Evolutionary conservation across 192 early-diverging fungal species (phyloP).

Genomic region (Jimgerdemannia flammicorona): DNA sequence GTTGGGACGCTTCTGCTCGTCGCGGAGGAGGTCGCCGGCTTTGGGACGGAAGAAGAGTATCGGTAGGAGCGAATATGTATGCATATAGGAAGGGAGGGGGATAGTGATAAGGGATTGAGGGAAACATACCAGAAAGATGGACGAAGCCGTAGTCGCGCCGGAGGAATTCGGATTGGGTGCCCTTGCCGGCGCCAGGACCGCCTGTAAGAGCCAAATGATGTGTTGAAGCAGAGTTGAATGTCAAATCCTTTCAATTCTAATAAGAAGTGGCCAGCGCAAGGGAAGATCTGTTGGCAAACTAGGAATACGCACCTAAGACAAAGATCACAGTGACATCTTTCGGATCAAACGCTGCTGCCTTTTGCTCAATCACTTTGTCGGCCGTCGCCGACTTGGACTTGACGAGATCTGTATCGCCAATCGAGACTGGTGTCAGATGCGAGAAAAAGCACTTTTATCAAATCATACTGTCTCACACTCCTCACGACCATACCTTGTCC

Average conservation of each 20-base stretch:
- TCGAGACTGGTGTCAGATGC: neutral
- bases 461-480: neutral
- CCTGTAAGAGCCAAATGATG: conserved; percentile 20
- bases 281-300: neutral
- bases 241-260: conserved; percentile 1
- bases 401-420: neutral
- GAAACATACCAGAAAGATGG: conserved; percentile 76
- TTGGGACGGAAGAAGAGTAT: neutral
- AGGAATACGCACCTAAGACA: conserved; percentile 21
- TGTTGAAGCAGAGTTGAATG: neutral
- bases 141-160: conserved; percentile 90
- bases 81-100: too few relatives aligned
- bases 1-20: conserved; percentile 75
- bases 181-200: conserved; percentile 90
- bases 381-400: neutral
- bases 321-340: conserved; percentile 34
- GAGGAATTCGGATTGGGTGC: conserved; percentile 90
- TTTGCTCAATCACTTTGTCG: neutral
- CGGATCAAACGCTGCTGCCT: conserved; percentile 14
- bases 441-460: neutral
- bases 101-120: neutral
- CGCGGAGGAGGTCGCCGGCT: conserved; percentile 95
- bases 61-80: neutral
- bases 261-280: neutral
- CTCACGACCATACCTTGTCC: conserved; percentile 23